phyloP scores from a whole-genome alignment of 192 early-diverging fungal genomes.

The Rhizophagus clarus region DNA sequence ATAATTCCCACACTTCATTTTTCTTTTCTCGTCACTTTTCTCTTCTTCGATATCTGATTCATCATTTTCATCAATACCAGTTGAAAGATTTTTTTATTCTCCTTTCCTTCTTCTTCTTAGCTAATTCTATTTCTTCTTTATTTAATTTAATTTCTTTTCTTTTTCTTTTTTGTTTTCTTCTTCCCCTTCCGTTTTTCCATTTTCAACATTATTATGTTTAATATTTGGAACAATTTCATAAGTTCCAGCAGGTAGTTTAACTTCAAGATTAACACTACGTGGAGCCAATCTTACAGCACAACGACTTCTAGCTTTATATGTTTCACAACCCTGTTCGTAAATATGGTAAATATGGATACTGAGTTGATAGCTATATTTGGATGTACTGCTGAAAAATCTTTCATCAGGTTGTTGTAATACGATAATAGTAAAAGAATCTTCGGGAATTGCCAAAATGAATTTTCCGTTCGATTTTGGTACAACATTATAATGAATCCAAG shows the following conservation, averaged over 20 bases:
- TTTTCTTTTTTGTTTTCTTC: neutral
- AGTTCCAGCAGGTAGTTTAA: constrained; percentile 34
- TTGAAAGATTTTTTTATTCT: no score
- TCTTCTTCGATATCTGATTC: neutral
- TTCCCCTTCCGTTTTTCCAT: neutral
- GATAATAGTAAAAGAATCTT: constrained; percentile 34
- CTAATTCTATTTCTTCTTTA: no score
- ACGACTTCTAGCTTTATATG: neutral
- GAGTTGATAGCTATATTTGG: constrained; percentile 36
- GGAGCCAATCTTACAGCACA: no score
- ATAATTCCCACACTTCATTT: no score
- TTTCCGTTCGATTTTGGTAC: constrained; percentile 37
- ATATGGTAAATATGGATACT: neutral
- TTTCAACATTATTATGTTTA: constrained; percentile 22
- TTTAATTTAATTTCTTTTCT: constrained; percentile 1
- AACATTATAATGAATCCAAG: constrained; percentile 47
- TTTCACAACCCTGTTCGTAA: neutral
- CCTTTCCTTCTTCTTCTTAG: constrained; percentile 12
- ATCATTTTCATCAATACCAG: constrained; percentile 28
- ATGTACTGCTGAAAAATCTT: constrained; percentile 37
- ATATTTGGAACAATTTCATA: constrained; percentile 43
- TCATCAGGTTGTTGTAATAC: constrained; percentile 40
- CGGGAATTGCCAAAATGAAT: constrained; percentile 33
- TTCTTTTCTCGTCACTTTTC: neutral
- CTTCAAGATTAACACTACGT: constrained; percentile 41